Evolutionary conservation across 345 rosid genomes (phyloP), one percentile per base, ranked within the genome.

Genomic region (Abelmoschus esculentus): DNA sequence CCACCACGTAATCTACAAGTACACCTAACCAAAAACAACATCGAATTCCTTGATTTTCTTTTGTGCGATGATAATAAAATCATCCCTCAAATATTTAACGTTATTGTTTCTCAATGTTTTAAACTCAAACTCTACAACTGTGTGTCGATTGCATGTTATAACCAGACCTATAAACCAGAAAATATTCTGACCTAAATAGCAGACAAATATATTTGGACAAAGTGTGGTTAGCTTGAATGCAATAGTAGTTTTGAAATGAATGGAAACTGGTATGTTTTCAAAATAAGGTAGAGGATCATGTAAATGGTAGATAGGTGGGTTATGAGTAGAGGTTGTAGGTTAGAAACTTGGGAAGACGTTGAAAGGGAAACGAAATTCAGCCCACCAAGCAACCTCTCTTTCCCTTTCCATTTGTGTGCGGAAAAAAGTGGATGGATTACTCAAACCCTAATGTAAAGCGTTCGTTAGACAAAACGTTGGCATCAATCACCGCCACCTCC

Each of bases 401-500:
- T 57, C 47, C 34, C 59, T 71, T 70, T 73, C 55, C 44, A n/a
- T 64, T 42, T 13, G 5, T 19, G 61, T 47, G 73, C 6, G 28
- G 15, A 6, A 14, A 14, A 42, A 49, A 42, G 14, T 40, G 47
- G 71, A 72, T 73, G 55, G 82, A 73, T 84, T 81, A 84, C 85
- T 83, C 85, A 76, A 22, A 55, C 31, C 59, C 26, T 52, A 40
- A 40, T 54, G 58, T 54, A 74, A 83, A 81, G 65, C 59, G 78
- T 84, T 81, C 77, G 92, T 89, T 87, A 87, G 96, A 81, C 90
- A 70, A 80, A 74, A 87, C 81, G 87, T 89, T 82, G n/a, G 84
- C 93, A 82, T 85, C 91, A 83, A 68, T 80, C 81, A 69, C 84
- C 79, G 76, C 77, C 73, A 76, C 70, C 72, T 76, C 77, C 75